Evolutionary conservation across 108 stramenopile genomes (phyloP).

Genomic region (Epipyxis sp.): DNA sequence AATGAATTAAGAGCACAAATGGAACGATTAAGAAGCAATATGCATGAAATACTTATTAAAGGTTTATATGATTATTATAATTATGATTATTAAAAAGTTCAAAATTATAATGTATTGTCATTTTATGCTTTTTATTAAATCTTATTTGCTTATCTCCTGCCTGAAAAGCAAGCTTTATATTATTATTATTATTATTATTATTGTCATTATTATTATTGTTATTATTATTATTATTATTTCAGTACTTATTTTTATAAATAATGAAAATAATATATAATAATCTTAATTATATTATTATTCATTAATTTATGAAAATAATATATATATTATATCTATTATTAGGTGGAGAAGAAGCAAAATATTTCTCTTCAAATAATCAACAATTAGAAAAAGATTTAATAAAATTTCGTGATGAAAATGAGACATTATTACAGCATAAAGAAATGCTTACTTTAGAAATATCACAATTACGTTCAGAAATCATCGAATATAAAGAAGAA

Average conservation of each 20-base stretch:
- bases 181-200: too few relatives aligned
- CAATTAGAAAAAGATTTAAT: neutral
- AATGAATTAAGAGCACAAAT: constrained; percentile 10
- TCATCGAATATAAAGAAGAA: neutral
- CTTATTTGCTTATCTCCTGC: too few relatives aligned
- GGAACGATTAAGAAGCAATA: constrained; percentile 25
- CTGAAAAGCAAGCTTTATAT: too few relatives aligned
- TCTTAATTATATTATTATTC: too few relatives aligned
- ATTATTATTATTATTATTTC: neutral
- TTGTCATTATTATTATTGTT: neutral
- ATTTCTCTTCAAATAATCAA: neutral
- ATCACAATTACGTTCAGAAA: neutral
- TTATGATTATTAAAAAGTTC: neutral
- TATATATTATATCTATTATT: too few relatives aligned
- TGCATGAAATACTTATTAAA: constrained; percentile 25
- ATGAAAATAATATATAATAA: too few relatives aligned
- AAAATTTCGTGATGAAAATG: neutral
- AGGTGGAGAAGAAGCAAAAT: neutral
- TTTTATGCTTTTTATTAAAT: neutral
- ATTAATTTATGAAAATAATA: too few relatives aligned
- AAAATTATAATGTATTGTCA: neutral
- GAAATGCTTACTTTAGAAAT: neutral
- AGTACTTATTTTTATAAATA: neutral
- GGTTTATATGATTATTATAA: neutral
- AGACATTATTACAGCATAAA: neutral